Conservation (phyloP, 2,329 filamentous ascomycete species). For the Mycosphaerella sp. region DNA sequence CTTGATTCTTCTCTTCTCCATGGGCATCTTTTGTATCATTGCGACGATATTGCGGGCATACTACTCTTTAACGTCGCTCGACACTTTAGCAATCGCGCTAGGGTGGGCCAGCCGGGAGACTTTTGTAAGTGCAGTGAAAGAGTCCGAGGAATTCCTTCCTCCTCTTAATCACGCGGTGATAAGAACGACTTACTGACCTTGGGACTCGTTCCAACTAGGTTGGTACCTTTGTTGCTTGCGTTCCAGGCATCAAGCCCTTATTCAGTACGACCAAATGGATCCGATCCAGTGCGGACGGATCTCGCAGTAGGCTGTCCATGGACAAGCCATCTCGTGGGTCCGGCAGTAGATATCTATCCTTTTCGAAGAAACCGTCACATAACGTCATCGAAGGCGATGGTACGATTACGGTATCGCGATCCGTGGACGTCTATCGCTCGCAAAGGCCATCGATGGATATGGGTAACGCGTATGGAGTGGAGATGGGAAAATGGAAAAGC, state of each 20-base stretch:
- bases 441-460: background rate
- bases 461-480: conserved; percentile 5
- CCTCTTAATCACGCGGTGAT: too few species aligned
- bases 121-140: conserved; percentile 30
- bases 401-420: conserved; percentile 11
- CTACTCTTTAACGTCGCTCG: conserved; percentile 42
- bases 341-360: background rate
- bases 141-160: too few species aligned
- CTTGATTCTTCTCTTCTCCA: conserved; percentile 46
- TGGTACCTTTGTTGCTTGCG: conserved; percentile 49
- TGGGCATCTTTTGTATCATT: conserved; percentile 46
- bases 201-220: too few species aligned
- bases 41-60: conserved; percentile 45
- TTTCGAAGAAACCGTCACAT: conserved; percentile 7
- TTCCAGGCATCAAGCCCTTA: conserved; percentile 50
- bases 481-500: conserved; percentile 13
- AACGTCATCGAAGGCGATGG: conserved; percentile 6
- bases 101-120: conserved; percentile 52
- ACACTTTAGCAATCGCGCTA: conserved; percentile 33
- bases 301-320: conserved; percentile 9
- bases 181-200: too few species aligned
- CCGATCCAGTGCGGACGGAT: conserved; percentile 4
- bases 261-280: conserved; percentile 33
- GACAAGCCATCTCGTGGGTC: conserved; percentile 7
- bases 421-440: conserved; percentile 12